Percentiles rank a stretch among this genome's conserved stretches.
These are phyloP conservation scores for Psilocybe tampanensis DNA, from an alignment of 768 basidiomycete species.

Conservation along the genomic window DNA sequence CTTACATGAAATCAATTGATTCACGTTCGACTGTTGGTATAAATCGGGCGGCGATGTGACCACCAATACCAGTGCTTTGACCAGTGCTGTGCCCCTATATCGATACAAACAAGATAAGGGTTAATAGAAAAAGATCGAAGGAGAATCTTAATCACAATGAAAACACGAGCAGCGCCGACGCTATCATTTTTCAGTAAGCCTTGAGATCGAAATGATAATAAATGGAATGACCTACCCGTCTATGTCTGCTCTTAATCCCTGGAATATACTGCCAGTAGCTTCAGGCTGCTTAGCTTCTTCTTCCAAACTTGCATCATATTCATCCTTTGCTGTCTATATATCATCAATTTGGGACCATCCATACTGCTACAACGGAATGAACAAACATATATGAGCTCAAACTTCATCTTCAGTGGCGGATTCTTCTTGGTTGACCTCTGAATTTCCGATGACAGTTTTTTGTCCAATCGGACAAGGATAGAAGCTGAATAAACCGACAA, in stretches of 20 bases:
- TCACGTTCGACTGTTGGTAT: slow-evolving; percentile 97
- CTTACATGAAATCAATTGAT: slow-evolving; percentile 85
- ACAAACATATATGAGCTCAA: slow-evolving; percentile 81
- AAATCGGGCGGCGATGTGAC: slow-evolving; percentile 75
- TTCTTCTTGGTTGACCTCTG: slow-evolving; percentile 95
- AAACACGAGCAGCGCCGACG: slow-evolving; percentile 72
- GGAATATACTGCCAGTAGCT: slow-evolving; percentile 79
- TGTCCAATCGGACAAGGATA: slow-evolving; percentile 63
- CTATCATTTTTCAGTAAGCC: slow-evolving; percentile 33
- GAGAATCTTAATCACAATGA: slow-evolving; percentile 65
- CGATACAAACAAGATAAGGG: slow-evolving; percentile 1
- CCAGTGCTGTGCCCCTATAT: slow-evolving; percentile 83
- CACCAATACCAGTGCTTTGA: slow-evolving; percentile 85
- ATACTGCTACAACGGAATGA: not conserved
- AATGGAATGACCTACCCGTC: slow-evolving; percentile 59
- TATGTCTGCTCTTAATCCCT: slow-evolving; percentile 84
- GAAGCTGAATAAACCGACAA: slow-evolving; percentile 69
- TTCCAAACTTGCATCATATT: slow-evolving; percentile 71
- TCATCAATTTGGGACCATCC: not conserved
- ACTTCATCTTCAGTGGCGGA: slow-evolving; percentile 73
- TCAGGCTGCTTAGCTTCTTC: slow-evolving; percentile 65
- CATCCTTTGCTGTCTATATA: slow-evolving; percentile 75
- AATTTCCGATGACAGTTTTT: slow-evolving; percentile 72
- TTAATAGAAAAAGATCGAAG: not conserved
- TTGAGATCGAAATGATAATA: not conserved